phyloP scores from a whole-genome alignment of 768 basidiomycete species.

The Serpula lacrymans region DNA sequence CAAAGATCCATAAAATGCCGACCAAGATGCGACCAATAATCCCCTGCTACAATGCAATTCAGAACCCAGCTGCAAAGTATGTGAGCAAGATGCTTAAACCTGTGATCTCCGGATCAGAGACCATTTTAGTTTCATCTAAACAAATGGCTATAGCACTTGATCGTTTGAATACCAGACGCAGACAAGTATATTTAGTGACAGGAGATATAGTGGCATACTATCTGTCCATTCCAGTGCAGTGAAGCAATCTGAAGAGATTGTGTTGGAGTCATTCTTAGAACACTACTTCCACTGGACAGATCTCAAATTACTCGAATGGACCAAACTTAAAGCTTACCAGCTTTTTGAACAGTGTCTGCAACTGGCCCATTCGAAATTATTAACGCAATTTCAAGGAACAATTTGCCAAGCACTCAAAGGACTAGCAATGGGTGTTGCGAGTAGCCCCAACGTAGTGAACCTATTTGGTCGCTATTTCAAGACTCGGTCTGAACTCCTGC shows the following conservation, averaged over 20 bases:
- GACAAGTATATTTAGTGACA: constrained; percentile 11
- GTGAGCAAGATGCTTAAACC: constrained; percentile 30
- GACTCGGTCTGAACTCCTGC: background rate
- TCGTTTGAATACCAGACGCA: too few species aligned
- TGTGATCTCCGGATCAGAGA: constrained; percentile 22
- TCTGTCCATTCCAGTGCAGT: constrained; percentile 13
- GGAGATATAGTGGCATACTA: constrained; percentile 11
- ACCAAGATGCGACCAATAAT: constrained; percentile 27
- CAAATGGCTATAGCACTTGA: too few species aligned
- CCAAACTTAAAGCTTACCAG: constrained; percentile 2
- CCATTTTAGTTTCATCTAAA: too few species aligned
- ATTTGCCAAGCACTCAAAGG: constrained; percentile 6
- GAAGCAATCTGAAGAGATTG: too few species aligned
- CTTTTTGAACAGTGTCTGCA: constrained; percentile 5
- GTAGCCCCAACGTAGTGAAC: constrained; percentile 11
- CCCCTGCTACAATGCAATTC: constrained; percentile 27
- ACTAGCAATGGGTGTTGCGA: constrained; percentile 13
- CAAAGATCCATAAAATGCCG: constrained; percentile 32
- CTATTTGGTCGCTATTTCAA: constrained; percentile 8
- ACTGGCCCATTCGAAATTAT: constrained; percentile 18
- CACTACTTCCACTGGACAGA: too few species aligned
- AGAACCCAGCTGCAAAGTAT: constrained; percentile 28
- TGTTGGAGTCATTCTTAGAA: too few species aligned
- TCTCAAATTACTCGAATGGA: constrained; percentile 5
- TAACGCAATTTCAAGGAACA: constrained; percentile 17